These are phyloP conservation scores for Bretziella fagacearum DNA, from an alignment of 2,329 filamentous ascomycete genomes.

Conservation along the genomic window DNA sequence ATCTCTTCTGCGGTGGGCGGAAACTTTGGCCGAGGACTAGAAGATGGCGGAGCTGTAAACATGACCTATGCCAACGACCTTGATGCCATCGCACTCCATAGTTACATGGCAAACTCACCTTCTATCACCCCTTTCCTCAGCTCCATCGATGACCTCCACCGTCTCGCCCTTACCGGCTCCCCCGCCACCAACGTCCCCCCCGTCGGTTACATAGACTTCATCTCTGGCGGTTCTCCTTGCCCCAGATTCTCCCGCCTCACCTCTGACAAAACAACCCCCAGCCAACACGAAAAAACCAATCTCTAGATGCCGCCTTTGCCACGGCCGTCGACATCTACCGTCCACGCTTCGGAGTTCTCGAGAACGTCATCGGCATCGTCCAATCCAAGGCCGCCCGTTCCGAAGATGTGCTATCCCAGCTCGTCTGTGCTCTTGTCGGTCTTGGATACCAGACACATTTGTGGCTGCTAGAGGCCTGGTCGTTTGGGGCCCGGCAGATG, in stretches of 20 bases:
- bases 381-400: slow-evolving; percentile 27
- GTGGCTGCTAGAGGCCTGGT: too few species aligned
- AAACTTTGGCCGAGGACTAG: too few species aligned
- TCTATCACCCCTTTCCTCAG: too few species aligned
- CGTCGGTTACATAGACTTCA: slow-evolving; percentile 48
- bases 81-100: too few species aligned
- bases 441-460: slow-evolving; percentile 72
- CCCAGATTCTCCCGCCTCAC: slow-evolving; percentile 58
- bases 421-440: slow-evolving; percentile 55
- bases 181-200: too few species aligned
- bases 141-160: too few species aligned
- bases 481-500: too few species aligned
- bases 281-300: slow-evolving; percentile 54
- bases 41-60: too few species aligned
- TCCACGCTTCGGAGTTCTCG: slow-evolving; percentile 57
- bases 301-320: slow-evolving; percentile 59
- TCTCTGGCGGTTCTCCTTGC: slow-evolving; percentile 60
- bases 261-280: slow-evolving; percentile 31
- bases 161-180: too few species aligned
- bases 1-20: too few species aligned
- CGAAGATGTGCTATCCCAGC: slow-evolving; percentile 54
- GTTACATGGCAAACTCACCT: too few species aligned
- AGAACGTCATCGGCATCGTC: slow-evolving; percentile 58
- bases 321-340: slow-evolving; percentile 59
- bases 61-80: too few species aligned